Conservation (phyloP, 768 basidiomycete species). For the Lactarius sp. region DNA sequence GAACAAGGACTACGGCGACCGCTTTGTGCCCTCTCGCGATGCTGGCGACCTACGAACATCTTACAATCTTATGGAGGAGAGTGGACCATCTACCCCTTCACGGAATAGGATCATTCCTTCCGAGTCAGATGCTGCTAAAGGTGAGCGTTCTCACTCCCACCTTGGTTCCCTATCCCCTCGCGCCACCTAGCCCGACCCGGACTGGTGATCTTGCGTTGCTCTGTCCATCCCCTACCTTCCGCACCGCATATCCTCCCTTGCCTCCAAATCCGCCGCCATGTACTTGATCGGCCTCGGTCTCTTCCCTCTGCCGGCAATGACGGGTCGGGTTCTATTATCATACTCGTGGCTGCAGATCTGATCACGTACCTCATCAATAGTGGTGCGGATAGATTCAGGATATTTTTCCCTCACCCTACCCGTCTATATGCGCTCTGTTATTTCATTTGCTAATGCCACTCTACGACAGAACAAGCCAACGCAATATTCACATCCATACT, state of each 20-base stretch:
- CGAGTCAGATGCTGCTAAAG: constrained; percentile 44
- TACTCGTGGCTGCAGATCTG: background rate
- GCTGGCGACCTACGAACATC: constrained; percentile 55
- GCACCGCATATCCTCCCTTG: background rate
- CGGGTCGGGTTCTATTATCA: background rate
- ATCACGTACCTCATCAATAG: background rate
- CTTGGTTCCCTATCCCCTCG: background rate
- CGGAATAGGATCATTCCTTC: constrained; percentile 41
- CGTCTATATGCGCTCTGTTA: constrained; percentile 25
- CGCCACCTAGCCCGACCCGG: background rate
- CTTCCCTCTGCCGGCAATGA: background rate
- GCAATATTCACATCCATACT: constrained; percentile 73
- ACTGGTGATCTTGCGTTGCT: background rate
- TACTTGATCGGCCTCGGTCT: background rate
- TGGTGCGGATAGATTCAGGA: too few species aligned
- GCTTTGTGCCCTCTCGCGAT: constrained; percentile 62
- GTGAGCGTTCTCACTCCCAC: constrained; percentile 25
- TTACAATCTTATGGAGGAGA: constrained; percentile 55
- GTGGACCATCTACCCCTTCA: constrained; percentile 35
- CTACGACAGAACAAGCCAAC: constrained; percentile 69
- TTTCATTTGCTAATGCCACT: constrained; percentile 24
- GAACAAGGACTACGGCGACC: constrained; percentile 41
- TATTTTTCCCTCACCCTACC: constrained; percentile 3
- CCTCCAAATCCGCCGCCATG: background rate
- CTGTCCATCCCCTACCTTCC: background rate